Evolutionary conservation across 805 yeast species (phyloP), one percentile per base, ranked within the genome.

Genomic region (Jamesozyma piceae): DNA sequence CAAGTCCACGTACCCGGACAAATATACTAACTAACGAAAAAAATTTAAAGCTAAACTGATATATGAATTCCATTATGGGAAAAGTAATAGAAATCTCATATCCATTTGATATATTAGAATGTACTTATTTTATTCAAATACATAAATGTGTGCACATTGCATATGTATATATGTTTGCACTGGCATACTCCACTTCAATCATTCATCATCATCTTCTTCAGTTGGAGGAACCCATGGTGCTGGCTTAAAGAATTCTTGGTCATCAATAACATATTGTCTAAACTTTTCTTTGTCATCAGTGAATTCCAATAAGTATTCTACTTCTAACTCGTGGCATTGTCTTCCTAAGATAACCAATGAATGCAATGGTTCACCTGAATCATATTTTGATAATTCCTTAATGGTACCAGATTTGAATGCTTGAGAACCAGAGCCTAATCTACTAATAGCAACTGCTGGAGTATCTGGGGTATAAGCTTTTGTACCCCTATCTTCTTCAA

Each of bases 351-450:
- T 80, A 39, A 90, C 79, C 54, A 90, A 73, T 9, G 97, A 86
- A 62, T 90, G 98, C 52, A 90, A 69, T 24, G 98, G 98, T 56
- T 80, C 95, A 35, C 98, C 98, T 11, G 94, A 77, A 50, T 89
- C 97, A 57, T 85, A 88, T 38, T 77, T 75, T 6, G 85, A 73
- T 59, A 90, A 68, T 54, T 90, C 85, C 49, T 73, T 63, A 46
- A 90, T 72, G 15, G 95, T 82, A 3, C 82, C 97, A 6, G 96
- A 90, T 55, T 82, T 80, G 67, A 90, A 84, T 6, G 65, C 60
- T 66, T 90, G 98, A 4, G 70, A 62, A 19, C 94, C 90, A 8
- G 96, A 77, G 2, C 98, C 98, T 32, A 90, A 65, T 58, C 98
- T 77, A 18, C 95, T 85, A 22, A 90, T 80, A 1, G 97, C 95